Base-by-base conservation (phyloP, 169 alveolate genomes). In the Hepatocystis sp. region DNA sequence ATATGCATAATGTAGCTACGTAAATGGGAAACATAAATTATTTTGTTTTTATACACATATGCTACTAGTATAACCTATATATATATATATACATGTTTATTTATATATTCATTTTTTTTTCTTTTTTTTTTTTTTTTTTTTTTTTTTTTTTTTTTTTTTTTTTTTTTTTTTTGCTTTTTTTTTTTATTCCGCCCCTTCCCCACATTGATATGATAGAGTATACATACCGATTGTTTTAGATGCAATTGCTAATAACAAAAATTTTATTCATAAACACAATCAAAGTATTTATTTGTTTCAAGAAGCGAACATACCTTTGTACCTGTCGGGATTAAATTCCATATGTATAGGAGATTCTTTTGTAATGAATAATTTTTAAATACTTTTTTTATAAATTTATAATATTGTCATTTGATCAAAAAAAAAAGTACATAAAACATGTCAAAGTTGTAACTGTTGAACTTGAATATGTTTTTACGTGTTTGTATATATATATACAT, bases 311-410 rank as follows among this genome's bases (percentile, higher is more conserved):
- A 42, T 67, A 25, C 0, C 11, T 23, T 30, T 67, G 42, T 52
- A 46, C 55, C 30, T 66, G 13, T 51, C 66, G n/a, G 85, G 85
- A 40, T 27, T 67, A 25, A 34, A 46, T 17, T 21, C 85, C 19
- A 34, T 67, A 27, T 67, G 85, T 27, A 67, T 67, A 51, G 85
- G 85, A 21, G 85, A 67, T 36, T 67, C 85, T 34, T 52, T 67
- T 52, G 85, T 67, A 52, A 67, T 40, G n/a, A 19, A 4, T 23
- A 25, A 52, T 3, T 23, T 40, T 65, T 17, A 44, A 10, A 34
- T 36, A 46, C 27, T 17, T 19, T 19, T 63, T 32, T 28, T 27
- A 42, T 13, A n/a, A n/a, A n/a, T n/a, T n/a, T n/a, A n/a, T n/a
- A n/a, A n/a, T n/a, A n/a, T n/a, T n/a, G n/a, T n/a, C n/a, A n/a